Evolutionary conservation across 2,329 filamentous ascomycete species (phyloP).

Genomic region (Chalaropsis ovoidea): DNA sequence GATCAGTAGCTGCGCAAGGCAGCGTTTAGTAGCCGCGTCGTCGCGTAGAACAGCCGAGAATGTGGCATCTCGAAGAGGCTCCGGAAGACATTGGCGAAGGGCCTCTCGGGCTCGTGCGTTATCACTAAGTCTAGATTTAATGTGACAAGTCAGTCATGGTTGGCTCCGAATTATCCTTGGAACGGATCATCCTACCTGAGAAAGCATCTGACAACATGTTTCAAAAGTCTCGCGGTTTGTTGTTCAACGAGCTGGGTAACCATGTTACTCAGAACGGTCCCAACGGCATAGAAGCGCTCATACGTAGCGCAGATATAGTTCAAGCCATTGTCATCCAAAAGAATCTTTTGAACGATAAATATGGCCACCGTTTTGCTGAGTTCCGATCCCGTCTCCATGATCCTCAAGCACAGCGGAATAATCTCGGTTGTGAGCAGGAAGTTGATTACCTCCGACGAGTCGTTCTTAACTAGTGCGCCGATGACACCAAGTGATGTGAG

Average conservation of each 20-base stretch:
- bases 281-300: slow-evolving; percentile 95
- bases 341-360: slow-evolving; percentile 98
- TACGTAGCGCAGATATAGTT: slow-evolving; percentile 99
- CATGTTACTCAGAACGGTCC: slow-evolving; percentile 97
- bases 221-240: slow-evolving; percentile 87
- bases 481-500: slow-evolving; percentile 94
- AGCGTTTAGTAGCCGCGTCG: slow-evolving; percentile 94
- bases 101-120: slow-evolving; percentile 93
- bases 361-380: slow-evolving; percentile 98
- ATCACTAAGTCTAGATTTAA: slow-evolving; percentile 63
- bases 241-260: slow-evolving; percentile 95
- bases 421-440: slow-evolving; percentile 98
- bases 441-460: slow-evolving; percentile 97
- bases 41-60: slow-evolving; percentile 94
- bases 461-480: slow-evolving; percentile 94
- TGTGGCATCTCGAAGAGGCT: slow-evolving; percentile 95
- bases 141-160: neutral
- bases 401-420: slow-evolving; percentile 90
- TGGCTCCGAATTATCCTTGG: neutral
- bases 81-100: slow-evolving; percentile 86
- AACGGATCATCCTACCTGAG: slow-evolving; percentile 56
- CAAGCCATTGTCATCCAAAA: slow-evolving; percentile 89
- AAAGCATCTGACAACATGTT: slow-evolving; percentile 96
- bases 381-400: slow-evolving; percentile 98
- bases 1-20: slow-evolving; percentile 90